Evolutionary conservation across 768 basidiomycete species (phyloP).

Genomic region (Russula foetens): DNA sequence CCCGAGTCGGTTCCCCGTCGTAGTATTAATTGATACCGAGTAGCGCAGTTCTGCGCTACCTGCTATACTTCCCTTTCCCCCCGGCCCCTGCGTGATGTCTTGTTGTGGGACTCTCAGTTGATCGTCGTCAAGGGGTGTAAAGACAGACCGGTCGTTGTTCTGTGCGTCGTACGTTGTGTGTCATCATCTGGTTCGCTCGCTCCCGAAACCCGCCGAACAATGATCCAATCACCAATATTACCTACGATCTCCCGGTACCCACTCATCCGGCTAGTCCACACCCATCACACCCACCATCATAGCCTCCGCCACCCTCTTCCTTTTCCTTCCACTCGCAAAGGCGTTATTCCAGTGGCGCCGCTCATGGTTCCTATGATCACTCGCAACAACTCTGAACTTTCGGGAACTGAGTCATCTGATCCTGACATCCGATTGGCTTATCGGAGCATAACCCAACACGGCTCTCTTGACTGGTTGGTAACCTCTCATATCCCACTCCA

Average conservation of each 20-base stretch:
- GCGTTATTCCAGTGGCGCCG: background rate
- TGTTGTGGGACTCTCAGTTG: background rate
- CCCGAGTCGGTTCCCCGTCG: background rate
- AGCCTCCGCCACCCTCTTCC: background rate
- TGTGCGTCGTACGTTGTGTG: background rate
- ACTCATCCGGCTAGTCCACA: background rate
- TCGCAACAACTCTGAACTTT: background rate
- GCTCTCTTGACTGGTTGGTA: slow-evolving; percentile 19
- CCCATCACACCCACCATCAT: background rate
- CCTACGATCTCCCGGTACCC: background rate
- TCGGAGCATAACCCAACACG: slow-evolving; percentile 7
- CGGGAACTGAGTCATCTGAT: slow-evolving; percentile 2
- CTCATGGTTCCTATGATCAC: slow-evolving; percentile 7
- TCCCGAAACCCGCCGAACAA: background rate
- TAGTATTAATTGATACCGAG: background rate
- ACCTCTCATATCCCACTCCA: background rate
- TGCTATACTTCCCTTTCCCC: background rate
- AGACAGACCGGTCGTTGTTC: background rate
- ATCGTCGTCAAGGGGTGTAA: slow-evolving; percentile 5
- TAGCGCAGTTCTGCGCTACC: background rate
- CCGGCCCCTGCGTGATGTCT: background rate
- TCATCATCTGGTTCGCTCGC: no score
- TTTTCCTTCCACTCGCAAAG: background rate
- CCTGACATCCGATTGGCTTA: slow-evolving; percentile 15
- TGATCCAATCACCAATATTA: slow-evolving; percentile 1